These are phyloP conservation scores for Cryptosporidium ubiquitum DNA, from an alignment of 169 alveolate genomes.

Conservation along the genomic window DNA sequence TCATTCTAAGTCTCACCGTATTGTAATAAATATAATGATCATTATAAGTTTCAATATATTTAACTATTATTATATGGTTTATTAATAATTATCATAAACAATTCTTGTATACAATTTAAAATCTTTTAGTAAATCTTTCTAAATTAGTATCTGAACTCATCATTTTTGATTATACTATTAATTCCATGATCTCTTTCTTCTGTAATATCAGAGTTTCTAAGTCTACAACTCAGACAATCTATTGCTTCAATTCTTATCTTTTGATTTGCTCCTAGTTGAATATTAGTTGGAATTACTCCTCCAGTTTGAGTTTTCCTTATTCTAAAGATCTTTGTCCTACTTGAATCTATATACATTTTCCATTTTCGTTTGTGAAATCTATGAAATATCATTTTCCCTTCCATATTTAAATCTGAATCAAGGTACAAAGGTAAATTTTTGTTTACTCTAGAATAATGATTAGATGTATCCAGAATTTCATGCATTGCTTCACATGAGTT, in stretches of 20 bases:
- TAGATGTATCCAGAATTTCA: conserved; percentile 14
- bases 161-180: background rate
- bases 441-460: background rate
- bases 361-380: conserved; percentile 52
- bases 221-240: background rate
- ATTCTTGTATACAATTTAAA: too few relatives aligned
- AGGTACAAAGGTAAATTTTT: background rate
- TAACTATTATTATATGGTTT: too few relatives aligned
- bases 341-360: conserved; percentile 32
- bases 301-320: background rate
- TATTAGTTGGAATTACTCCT: conserved; percentile 4
- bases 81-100: too few relatives aligned
- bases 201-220: background rate
- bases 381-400: conserved; percentile 64
- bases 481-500: conserved; percentile 72
- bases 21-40: background rate
- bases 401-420: conserved; percentile 36
- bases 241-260: conserved; percentile 43
- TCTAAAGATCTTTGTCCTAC: conserved; percentile 11
- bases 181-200: background rate
- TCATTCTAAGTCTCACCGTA: background rate
- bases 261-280: background rate
- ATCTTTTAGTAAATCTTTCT: too few relatives aligned
- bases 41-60: too few relatives aligned
- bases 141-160: conserved; percentile 5